Base-by-base conservation (phyloP, 768 basidiomycete genomes). In the Cyclocybe aegerita region DNA sequence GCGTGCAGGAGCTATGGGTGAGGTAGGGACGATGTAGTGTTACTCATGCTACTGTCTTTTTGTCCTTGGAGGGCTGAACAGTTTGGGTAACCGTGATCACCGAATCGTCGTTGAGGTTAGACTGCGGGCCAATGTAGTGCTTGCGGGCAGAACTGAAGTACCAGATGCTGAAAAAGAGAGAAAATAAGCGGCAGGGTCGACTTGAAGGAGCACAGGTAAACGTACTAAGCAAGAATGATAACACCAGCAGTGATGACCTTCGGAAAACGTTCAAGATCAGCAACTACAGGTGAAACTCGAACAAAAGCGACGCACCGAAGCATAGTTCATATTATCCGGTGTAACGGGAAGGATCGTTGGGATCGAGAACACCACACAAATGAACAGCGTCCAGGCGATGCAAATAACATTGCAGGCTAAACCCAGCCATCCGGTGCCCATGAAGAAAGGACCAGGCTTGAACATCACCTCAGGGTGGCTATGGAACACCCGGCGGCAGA, bases 381-480 rank as follows among this genome's bases (percentile, higher is more conserved):
- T 77, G 64, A 88, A 88, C 9, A 80, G 58, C 32, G 85, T 85
- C 86, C 86, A 89, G 9, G 61, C 43, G 43, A 89, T 85, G 65
- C 87, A 89, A n/a, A 71, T 72, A 29, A 74, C 54, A 58, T 92
- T 90, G 49, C 77, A 78, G 3, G 73, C 61, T 72, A 77, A 77
- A 0, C 88, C 88, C 11, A 89, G 63, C 37, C 74, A 53, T 0
- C 88, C 88, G 48, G 79, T 69, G 30, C 90, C 86, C 82, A 93
- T 83, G 70, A 86, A 92, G 71, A 93, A 92, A 5, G 91, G 90
- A 9, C 91, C 91, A 4, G 91, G 91, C 53, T 80, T 83, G 76
- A 93, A 93, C 59, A 78, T 74, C 34, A 93, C 90, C 42, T 93
- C 90, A 0, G 88, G 87, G 60, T 93, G 90, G 48, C 82, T 75